Evolutionary conservation across 1,284 basidiomycete species (phyloP).

Genomic region (Ceratobasidium sp.): DNA sequence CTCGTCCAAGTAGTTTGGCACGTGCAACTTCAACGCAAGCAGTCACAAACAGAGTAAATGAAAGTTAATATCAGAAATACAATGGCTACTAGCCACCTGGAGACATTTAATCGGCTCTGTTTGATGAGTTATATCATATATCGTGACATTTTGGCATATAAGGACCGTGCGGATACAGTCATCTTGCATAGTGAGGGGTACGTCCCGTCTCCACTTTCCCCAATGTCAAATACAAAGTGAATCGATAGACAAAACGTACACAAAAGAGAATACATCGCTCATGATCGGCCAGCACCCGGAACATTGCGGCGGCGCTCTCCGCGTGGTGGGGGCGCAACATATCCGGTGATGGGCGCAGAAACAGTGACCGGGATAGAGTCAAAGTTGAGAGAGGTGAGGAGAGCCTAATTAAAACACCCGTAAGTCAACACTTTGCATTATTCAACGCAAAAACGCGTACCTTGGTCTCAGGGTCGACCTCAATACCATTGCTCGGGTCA

Average conservation of each 20-base stretch:
- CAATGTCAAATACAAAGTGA: slow-evolving; percentile 18
- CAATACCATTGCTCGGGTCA: slow-evolving; percentile 77
- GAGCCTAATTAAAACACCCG: slow-evolving; percentile 62
- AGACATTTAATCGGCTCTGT: background rate
- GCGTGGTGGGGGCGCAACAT: slow-evolving; percentile 64
- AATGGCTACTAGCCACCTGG: background rate
- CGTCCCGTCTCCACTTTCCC: slow-evolving; percentile 9
- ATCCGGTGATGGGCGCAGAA: slow-evolving; percentile 68
- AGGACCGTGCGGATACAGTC: slow-evolving; percentile 4
- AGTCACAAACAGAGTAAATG: no score
- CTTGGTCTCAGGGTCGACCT: slow-evolving; percentile 92
- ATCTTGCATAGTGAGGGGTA: slow-evolving; percentile 16
- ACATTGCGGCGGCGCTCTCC: slow-evolving; percentile 72
- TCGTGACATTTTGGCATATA: slow-evolving; percentile 26
- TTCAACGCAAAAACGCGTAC: slow-evolving; percentile 55
- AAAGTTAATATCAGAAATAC: no score
- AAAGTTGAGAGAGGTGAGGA: slow-evolving; percentile 90
- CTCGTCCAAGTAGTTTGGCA: no score
- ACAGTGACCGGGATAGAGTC: slow-evolving; percentile 82
- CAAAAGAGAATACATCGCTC: slow-evolving; percentile 13
- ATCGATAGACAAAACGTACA: slow-evolving; percentile 34
- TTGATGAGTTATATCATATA: slow-evolving; percentile 9
- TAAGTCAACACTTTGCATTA: background rate
- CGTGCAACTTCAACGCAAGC: no score
- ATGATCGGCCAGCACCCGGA: slow-evolving; percentile 77